These are phyloP conservation scores for Parathielavia appendiculata DNA, from an alignment of 495 filamentous ascomycete species.

Conservation along the genomic window DNA sequence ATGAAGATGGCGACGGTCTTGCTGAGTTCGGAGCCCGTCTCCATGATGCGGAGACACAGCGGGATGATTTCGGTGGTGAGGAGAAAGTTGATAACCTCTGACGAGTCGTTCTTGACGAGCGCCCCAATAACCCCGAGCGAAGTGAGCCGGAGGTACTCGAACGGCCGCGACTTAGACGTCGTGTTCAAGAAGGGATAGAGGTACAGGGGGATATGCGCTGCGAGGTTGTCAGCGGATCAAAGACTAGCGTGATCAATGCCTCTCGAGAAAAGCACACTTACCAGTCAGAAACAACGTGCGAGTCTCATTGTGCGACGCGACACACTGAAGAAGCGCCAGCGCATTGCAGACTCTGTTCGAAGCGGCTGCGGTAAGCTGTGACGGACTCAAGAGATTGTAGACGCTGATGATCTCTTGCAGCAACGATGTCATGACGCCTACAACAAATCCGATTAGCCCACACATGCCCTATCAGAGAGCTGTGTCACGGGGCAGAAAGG, in stretches of 20 bases:
- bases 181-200: slow-evolving; percentile 99
- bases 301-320: slow-evolving; percentile 96
- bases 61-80: slow-evolving; percentile 98
- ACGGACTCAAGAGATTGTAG: slow-evolving; percentile 92
- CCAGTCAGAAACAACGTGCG: slow-evolving; percentile 87
- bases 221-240: slow-evolving; percentile 16
- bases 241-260: background rate
- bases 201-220: slow-evolving; percentile 98
- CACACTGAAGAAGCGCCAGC: slow-evolving; percentile 91
- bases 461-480: background rate
- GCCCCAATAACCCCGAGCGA: slow-evolving; percentile 98
- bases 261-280: slow-evolving; percentile 35
- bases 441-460: slow-evolving; percentile 11
- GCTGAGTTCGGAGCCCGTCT: slow-evolving; percentile 96
- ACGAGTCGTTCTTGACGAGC: slow-evolving; percentile 97
- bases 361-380: slow-evolving; percentile 91
- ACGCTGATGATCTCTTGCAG: slow-evolving; percentile 99
- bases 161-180: slow-evolving; percentile 94
- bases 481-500: background rate
- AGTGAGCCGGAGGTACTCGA: slow-evolving; percentile 95
- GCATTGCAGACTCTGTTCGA: slow-evolving; percentile 98
- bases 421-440: slow-evolving; percentile 96
- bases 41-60: slow-evolving; percentile 97
- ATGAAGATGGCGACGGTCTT: slow-evolving; percentile 99
- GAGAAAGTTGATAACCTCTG: slow-evolving; percentile 98